Percentiles rank a stretch among this genome's conserved stretches.
These are phyloP conservation scores for Candida glucosophila DNA, from an alignment of 1,139 yeast genomes.

Conservation along the genomic window DNA sequence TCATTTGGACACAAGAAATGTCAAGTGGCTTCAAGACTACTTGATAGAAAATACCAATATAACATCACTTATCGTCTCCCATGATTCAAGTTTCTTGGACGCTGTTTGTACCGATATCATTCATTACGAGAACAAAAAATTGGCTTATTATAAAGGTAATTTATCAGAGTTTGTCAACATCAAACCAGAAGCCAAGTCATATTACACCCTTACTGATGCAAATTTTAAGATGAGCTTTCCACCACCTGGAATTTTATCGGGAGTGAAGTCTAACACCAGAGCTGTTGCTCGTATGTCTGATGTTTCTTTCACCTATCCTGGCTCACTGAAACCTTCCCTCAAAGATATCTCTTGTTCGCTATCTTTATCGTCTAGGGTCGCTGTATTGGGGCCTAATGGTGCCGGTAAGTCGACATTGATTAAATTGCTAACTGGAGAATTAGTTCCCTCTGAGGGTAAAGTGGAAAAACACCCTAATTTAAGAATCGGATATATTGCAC, in stretches of 20 bases:
- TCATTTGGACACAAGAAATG: slow-evolving; percentile 92
- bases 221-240: slow-evolving; percentile 97
- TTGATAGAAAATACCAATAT: slow-evolving; percentile 73
- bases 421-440: slow-evolving; percentile 86
- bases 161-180: slow-evolving; percentile 84
- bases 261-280: slow-evolving; percentile 91
- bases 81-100: slow-evolving; percentile 95
- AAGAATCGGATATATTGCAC: slow-evolving; percentile 98
- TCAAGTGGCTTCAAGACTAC: slow-evolving; percentile 89
- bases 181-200: slow-evolving; percentile 93
- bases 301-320: slow-evolving; percentile 87
- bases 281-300: slow-evolving; percentile 87
- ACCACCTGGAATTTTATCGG: slow-evolving; percentile 93
- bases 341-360: slow-evolving; percentile 75
- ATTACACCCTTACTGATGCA: slow-evolving; percentile 90
- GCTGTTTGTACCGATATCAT: slow-evolving; percentile 93
- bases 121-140: slow-evolving; percentile 91
- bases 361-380: slow-evolving; percentile 90
- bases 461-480: slow-evolving; percentile 97
- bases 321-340: slow-evolving; percentile 78
- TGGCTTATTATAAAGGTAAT: slow-evolving; percentile 94
- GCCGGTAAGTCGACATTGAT: slow-evolving; percentile 97
- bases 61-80: slow-evolving; percentile 92
- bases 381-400: slow-evolving; percentile 96
- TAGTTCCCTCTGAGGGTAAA: slow-evolving; percentile 75